phyloP scores from a whole-genome alignment of 768 basidiomycete genomes.

The Lentinula raphanica region DNA sequence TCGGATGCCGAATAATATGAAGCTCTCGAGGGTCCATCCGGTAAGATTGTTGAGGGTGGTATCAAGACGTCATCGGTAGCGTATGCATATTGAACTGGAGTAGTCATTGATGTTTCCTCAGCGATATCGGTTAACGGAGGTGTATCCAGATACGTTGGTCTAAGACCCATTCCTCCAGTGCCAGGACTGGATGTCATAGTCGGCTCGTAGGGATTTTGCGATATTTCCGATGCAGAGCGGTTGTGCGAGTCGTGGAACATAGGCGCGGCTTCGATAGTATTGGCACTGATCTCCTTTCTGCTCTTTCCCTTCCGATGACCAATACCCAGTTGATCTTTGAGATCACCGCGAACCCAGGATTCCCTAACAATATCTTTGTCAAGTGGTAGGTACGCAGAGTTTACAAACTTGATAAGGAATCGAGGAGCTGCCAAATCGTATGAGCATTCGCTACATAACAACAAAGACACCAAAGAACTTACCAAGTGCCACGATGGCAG shows the following conservation, averaged over 20 bases:
- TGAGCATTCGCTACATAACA: not conserved
- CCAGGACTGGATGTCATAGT: slow-evolving; percentile 28
- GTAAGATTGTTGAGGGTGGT: slow-evolving; percentile 4
- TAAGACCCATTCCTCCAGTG: slow-evolving; percentile 33
- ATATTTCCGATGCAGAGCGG: slow-evolving; percentile 62
- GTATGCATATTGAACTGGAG: slow-evolving; percentile 14
- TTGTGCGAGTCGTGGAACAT: slow-evolving; percentile 64
- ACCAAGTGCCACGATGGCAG: slow-evolving; percentile 71
- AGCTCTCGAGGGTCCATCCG: slow-evolving; percentile 26
- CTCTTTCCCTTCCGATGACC: slow-evolving; percentile 53
- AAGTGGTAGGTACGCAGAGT: slow-evolving; percentile 66
- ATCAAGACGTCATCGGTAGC: slow-evolving; percentile 9
- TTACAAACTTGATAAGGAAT: slow-evolving; percentile 70
- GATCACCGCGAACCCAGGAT: slow-evolving; percentile 79
- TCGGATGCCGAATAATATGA: slow-evolving; percentile 74
- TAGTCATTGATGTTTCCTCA: slow-evolving; percentile 8
- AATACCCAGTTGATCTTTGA: slow-evolving; percentile 78
- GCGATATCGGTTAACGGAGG: slow-evolving; percentile 30
- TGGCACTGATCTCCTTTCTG: slow-evolving; percentile 18
- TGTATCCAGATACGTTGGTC: slow-evolving; percentile 41
- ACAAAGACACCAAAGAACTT: slow-evolving; percentile 13
- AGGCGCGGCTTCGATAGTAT: slow-evolving; percentile 57
- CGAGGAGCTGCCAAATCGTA: slow-evolving; percentile 56
- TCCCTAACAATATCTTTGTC: slow-evolving; percentile 93
- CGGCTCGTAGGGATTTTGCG: slow-evolving; percentile 46